A percentile compares a stretch with the other conserved stretches of the same genome.
These are phyloP conservation scores for Corymbia maculata DNA, from an alignment of 345 rosid genomes.

Conservation along the genomic window DNA sequence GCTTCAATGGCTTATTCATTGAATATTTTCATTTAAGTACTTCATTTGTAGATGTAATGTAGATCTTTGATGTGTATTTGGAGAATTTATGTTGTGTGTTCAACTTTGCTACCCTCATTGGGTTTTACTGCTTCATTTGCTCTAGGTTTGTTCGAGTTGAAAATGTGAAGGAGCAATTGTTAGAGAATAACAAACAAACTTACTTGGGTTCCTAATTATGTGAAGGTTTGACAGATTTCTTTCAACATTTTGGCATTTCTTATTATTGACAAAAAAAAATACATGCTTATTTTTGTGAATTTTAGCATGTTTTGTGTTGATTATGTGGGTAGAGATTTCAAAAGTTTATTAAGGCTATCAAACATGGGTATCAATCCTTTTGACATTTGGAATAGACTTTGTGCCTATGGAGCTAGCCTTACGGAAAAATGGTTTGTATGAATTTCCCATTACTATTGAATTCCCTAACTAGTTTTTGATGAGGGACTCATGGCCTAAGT, in stretches of 20 bases:
- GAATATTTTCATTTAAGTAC: neutral
- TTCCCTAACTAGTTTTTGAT: neutral
- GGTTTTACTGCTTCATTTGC: neutral
- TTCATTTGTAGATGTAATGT: neutral
- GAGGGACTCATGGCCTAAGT: neutral
- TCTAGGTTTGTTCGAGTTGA: slow-evolving; percentile 93
- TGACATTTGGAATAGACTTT: neutral
- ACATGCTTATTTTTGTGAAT: neutral
- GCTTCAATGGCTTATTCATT: neutral
- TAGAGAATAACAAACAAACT: slow-evolving; percentile 79
- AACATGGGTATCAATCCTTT: neutral
- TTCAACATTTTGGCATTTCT: neutral
- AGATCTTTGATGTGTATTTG: neutral
- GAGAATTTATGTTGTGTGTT: neutral
- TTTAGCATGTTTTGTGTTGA: neutral
- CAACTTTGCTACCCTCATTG: neutral
- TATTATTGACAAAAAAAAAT: neutral
- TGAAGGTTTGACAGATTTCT: slow-evolving; percentile 51
- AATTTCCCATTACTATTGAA: neutral
- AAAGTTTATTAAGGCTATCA: neutral
- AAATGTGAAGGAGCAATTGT: slow-evolving; percentile 58
- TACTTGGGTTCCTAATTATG: slow-evolving; percentile 98
- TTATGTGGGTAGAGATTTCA: neutral
- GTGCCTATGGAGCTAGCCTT: neutral
- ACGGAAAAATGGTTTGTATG: neutral